These are phyloP conservation scores for Arabidopsis lyrata DNA, from an alignment of 441 rosid genomes.

Conservation along the genomic window DNA sequence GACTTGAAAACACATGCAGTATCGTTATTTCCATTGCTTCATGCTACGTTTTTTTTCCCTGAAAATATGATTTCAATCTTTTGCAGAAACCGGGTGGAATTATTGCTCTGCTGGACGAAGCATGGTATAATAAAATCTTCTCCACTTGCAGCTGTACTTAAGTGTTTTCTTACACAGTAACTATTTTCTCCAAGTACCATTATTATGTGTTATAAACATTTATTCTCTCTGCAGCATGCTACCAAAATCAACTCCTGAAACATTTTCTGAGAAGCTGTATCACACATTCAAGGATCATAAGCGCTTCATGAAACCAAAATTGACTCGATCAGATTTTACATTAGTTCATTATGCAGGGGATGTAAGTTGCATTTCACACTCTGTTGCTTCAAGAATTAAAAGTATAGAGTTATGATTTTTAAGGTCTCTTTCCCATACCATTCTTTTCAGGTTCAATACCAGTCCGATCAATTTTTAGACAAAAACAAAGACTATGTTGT, in stretches of 20 bases:
- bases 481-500: constrained; percentile 84
- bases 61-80: constrained; percentile 40
- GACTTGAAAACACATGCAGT: constrained; percentile 18
- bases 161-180: constrained; percentile 21
- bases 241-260: constrained; percentile 78
- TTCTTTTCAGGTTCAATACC: constrained; percentile 71
- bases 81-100: constrained; percentile 83
- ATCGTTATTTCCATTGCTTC: neutral
- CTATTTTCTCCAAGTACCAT: constrained; percentile 31
- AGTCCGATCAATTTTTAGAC: constrained; percentile 73
- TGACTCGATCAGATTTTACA: constrained; percentile 69
- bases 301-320: constrained; percentile 75
- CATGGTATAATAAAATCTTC: constrained; percentile 58
- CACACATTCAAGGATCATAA: constrained; percentile 71
- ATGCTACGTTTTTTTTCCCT: constrained; percentile 17
- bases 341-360: constrained; percentile 83
- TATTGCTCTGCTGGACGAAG: constrained; percentile 81
- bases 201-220: constrained; percentile 26
- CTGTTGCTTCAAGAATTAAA: constrained; percentile 25
- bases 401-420: constrained; percentile 15
- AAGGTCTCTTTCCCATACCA: constrained; percentile 37
- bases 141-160: constrained; percentile 26
- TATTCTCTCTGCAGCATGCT: constrained; percentile 67
- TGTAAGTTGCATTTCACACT: constrained; percentile 48
- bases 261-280: constrained; percentile 74